A percentile compares a stretch with the other conserved stretches of the same genome.
Conservation (phyloP, 2,329 filamentous ascomycete genomes). For the Cytospora schulzeri region DNA sequence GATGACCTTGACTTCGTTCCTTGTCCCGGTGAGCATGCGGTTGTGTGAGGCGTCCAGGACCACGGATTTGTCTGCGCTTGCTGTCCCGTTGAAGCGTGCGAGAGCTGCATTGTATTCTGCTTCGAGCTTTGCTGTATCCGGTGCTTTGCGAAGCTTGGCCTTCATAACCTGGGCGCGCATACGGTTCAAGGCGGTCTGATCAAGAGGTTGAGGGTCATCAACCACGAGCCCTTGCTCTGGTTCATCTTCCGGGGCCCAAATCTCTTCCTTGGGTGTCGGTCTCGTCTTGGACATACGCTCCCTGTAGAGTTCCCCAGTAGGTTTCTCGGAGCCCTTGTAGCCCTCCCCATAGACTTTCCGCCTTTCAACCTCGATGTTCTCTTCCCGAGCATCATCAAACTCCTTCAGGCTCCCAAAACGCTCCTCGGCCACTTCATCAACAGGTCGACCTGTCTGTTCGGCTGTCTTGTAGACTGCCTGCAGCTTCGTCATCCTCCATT, state of each 20-base stretch:
- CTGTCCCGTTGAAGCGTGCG: slow-evolving; percentile 56
- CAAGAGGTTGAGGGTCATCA: slow-evolving; percentile 59
- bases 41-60: slow-evolving; percentile 88
- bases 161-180: slow-evolving; percentile 96
- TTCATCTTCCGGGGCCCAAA: slow-evolving; percentile 37
- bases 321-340: slow-evolving; percentile 83
- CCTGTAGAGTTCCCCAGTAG: slow-evolving; percentile 81
- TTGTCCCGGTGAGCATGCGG: slow-evolving; percentile 76
- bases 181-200: slow-evolving; percentile 82
- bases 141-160: slow-evolving; percentile 79
- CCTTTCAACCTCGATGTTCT: slow-evolving; percentile 86
- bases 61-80: slow-evolving; percentile 64
- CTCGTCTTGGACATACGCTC: slow-evolving; percentile 69
- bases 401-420: slow-evolving; percentile 78
- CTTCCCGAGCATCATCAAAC: slow-evolving; percentile 92
- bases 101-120: slow-evolving; percentile 79
- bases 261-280: slow-evolving; percentile 38
- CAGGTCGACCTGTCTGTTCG: slow-evolving; percentile 67
- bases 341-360: slow-evolving; percentile 80
- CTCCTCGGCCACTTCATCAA: slow-evolving; percentile 83
- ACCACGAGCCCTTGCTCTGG: slow-evolving; percentile 60
- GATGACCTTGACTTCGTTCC: slow-evolving; percentile 74
- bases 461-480: slow-evolving; percentile 81
- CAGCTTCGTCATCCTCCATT: slow-evolving; percentile 96
- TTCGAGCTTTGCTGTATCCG: slow-evolving; percentile 77